phyloP scores from a whole-genome alignment of 1,284 basidiomycete species.

The Cutaneotrichosporon sp. region DNA sequence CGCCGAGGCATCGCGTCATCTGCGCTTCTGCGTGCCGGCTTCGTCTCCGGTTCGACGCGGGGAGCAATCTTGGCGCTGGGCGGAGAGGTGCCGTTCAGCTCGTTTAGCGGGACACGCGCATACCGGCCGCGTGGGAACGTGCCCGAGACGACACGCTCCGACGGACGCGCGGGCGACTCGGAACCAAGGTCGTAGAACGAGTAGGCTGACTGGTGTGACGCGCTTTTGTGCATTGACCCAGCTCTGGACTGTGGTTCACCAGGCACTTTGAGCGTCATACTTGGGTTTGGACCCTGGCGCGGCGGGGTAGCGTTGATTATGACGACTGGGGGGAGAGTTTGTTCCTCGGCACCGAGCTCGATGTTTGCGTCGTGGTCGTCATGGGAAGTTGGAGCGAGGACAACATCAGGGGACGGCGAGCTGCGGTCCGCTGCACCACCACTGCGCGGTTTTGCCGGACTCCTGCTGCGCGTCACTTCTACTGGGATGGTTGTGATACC shows the following conservation, averaged over 20 bases:
- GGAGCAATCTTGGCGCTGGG: background rate
- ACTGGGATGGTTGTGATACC: background rate
- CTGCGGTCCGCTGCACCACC: background rate
- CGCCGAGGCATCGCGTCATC: background rate
- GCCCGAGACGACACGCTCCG: background rate
- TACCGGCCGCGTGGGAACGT: conserved; percentile 26
- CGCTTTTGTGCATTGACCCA: background rate
- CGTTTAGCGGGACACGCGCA: conserved; percentile 22
- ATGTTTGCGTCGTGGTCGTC: background rate
- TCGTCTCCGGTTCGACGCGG: background rate
- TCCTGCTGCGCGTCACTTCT: conserved; percentile 2
- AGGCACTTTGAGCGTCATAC: conserved; percentile 31
- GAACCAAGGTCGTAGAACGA: conserved; percentile 40
- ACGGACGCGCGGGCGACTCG: conserved; percentile 2
- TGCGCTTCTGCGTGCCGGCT: background rate
- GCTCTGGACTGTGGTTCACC: too few relatives aligned
- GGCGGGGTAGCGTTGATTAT: conserved; percentile 7
- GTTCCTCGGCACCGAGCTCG: background rate
- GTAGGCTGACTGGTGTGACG: conserved; percentile 21
- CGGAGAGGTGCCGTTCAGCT: conserved; percentile 1
- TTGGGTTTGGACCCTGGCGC: conserved; percentile 6
- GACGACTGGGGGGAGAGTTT: conserved; percentile 1
- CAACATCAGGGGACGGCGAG: background rate
- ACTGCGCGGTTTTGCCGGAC: background rate
- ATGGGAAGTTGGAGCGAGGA: background rate